phyloP scores from a whole-genome alignment of 305 asterid genomes.

The Fraxinus xanthoxyloides region DNA sequence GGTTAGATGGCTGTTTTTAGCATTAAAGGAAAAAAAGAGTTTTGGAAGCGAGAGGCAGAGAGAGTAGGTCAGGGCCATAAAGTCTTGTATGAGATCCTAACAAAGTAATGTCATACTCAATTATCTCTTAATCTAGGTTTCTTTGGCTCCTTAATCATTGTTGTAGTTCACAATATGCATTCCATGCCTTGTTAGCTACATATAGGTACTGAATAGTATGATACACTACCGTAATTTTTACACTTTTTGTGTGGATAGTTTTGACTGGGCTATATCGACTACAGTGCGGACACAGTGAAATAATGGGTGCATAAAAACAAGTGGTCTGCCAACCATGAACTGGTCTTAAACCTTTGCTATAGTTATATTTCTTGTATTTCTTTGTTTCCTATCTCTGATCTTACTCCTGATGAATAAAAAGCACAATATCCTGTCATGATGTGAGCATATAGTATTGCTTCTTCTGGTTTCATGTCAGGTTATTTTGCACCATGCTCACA shows the following conservation, averaged over 20 bases:
- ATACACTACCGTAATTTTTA: not conserved
- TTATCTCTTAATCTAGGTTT: not conserved
- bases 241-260: not conserved
- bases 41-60: not conserved
- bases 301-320: not conserved
- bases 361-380: not conserved
- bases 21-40: not conserved
- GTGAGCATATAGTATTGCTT: constrained; percentile 8
- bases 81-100: not conserved
- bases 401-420: not conserved
- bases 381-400: not conserved
- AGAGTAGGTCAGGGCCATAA: not conserved
- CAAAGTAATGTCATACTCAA: not conserved
- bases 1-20: not conserved
- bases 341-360: not conserved
- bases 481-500: constrained; percentile 83
- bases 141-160: not conserved
- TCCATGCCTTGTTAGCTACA: not conserved
- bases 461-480: constrained; percentile 46
- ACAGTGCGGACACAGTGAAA: not conserved
- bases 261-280: not conserved
- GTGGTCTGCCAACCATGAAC: not conserved
- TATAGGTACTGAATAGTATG: not conserved
- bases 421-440: constrained; percentile 1
- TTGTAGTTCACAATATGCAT: not conserved